A percentile compares a stretch with the other conserved stretches of the same genome.
Evolutionary conservation across 176 grass and related monocot species (phyloP).

Genomic region (Leersia perrieri): DNA sequence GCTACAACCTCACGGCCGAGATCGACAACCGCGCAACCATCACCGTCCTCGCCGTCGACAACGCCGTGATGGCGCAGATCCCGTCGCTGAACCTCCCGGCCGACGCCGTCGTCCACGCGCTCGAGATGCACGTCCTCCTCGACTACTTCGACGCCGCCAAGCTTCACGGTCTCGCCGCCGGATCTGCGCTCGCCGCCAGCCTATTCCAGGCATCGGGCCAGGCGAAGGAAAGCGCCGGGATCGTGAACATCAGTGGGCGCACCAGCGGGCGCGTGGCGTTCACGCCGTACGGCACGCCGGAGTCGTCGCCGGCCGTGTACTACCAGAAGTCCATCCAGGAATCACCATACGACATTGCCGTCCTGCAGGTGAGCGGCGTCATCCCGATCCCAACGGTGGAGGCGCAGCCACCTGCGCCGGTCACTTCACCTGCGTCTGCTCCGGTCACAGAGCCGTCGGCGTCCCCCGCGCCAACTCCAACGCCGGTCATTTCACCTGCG

Average conservation of each 20-base stretch:
- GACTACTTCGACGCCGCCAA: constrained; percentile 52
- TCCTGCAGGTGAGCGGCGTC: constrained; percentile 51
- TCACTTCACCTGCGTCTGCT: no score
- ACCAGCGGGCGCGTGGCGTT: constrained; percentile 31
- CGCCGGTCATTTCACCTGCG: no score
- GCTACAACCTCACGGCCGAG: constrained; percentile 40
- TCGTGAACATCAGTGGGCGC: constrained; percentile 27
- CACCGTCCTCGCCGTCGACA: constrained; percentile 56
- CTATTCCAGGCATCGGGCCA: constrained; percentile 50
- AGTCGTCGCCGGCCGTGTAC: neutral
- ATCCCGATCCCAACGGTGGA: constrained; percentile 30
- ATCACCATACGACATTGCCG: constrained; percentile 45
- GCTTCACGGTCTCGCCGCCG: constrained; percentile 24
- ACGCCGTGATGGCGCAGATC: constrained; percentile 33
- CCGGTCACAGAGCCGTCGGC: no score
- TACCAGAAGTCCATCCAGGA: constrained; percentile 43
- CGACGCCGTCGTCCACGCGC: constrained; percentile 7
- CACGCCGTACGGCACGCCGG: neutral
- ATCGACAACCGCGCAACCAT: constrained; percentile 40
- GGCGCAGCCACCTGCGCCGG: constrained; percentile 5
- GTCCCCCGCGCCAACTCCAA: no score
- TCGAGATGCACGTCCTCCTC: constrained; percentile 45
- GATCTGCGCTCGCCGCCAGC: constrained; percentile 9
- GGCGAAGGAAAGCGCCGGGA: constrained; percentile 31
- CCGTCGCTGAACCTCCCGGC: neutral